Conservation (phyloP, 2,329 filamentous ascomycete species). For the Trichoderma citrinoviride region DNA sequence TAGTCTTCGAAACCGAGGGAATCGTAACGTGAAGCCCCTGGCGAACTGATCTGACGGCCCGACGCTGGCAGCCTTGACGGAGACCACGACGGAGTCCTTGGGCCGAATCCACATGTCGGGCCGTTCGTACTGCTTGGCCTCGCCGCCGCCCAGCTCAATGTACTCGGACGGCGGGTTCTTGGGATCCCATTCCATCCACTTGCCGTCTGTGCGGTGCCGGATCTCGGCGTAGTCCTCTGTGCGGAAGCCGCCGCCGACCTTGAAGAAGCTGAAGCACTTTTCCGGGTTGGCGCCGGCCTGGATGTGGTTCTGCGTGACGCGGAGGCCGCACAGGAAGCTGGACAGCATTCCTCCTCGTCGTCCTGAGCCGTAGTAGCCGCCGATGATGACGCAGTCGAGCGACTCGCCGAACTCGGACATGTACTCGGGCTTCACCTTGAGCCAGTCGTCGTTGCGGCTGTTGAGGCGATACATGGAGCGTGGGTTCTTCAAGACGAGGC, state of each 20-base stretch:
- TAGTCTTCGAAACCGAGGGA: conserved; percentile 82
- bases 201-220: conserved; percentile 79
- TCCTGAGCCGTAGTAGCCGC: conserved; percentile 89
- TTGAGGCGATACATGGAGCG: conserved; percentile 82
- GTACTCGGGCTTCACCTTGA: conserved; percentile 98
- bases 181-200: conserved; percentile 84
- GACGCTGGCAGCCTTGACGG: conserved; percentile 83
- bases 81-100: conserved; percentile 79
- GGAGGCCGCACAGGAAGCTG: conserved; percentile 85
- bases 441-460: conserved; percentile 91
- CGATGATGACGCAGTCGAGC: conserved; percentile 84
- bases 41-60: conserved; percentile 74
- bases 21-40: conserved; percentile 74
- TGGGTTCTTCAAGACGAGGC: conserved; percentile 91
- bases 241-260: conserved; percentile 91
- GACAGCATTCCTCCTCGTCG: conserved; percentile 77
- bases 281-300: conserved; percentile 59
- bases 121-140: conserved; percentile 65
- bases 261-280: conserved; percentile 93
- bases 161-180: conserved; percentile 72
- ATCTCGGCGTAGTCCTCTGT: conserved; percentile 82
- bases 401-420: conserved; percentile 96
- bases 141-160: conserved; percentile 78
- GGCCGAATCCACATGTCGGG: conserved; percentile 95
- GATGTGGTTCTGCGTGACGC: conserved; percentile 68